Evolutionary conservation across 192 early-diverging fungal species (phyloP).

Genomic region (Diversispora eburnea): DNA sequence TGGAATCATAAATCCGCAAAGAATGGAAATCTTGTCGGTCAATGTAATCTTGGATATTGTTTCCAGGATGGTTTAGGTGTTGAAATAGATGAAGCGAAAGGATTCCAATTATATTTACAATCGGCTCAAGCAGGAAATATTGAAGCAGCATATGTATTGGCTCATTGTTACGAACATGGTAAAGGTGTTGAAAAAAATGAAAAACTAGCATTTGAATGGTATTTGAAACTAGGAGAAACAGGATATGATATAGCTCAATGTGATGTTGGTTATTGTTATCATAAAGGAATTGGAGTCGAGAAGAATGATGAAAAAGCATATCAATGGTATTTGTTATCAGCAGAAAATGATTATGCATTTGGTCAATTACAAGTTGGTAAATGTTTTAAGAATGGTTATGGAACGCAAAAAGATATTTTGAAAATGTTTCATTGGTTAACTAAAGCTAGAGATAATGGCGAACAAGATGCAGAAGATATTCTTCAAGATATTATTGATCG

Average conservation of each 20-base stretch:
- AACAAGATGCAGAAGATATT: too few relatives aligned
- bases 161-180: constrained; percentile 77
- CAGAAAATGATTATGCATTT: not conserved
- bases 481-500: too few relatives aligned
- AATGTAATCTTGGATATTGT: constrained; percentile 75
- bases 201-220: constrained; percentile 60
- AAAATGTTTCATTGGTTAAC: too few relatives aligned
- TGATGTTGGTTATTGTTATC: constrained; percentile 57
- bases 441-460: too few relatives aligned
- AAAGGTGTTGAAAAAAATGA: constrained; percentile 64
- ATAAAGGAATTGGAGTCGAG: constrained; percentile 54
- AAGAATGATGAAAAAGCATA: constrained; percentile 46
- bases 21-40: constrained; percentile 69
- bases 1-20: constrained; percentile 65
- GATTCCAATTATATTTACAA: constrained; percentile 56
- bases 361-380: too few relatives aligned
- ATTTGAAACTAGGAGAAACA: constrained; percentile 47
- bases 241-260: constrained; percentile 52
- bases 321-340: constrained; percentile 50
- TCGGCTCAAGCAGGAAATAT: constrained; percentile 60
- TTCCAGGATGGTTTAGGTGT: constrained; percentile 77
- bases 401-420: too few relatives aligned
- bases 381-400: too few relatives aligned
- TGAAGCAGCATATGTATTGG: constrained; percentile 59
- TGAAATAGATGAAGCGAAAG: constrained; percentile 45